Evolutionary conservation across 2,329 filamentous ascomycete species (phyloP).

Genomic region (Cladosporium sp.): DNA sequence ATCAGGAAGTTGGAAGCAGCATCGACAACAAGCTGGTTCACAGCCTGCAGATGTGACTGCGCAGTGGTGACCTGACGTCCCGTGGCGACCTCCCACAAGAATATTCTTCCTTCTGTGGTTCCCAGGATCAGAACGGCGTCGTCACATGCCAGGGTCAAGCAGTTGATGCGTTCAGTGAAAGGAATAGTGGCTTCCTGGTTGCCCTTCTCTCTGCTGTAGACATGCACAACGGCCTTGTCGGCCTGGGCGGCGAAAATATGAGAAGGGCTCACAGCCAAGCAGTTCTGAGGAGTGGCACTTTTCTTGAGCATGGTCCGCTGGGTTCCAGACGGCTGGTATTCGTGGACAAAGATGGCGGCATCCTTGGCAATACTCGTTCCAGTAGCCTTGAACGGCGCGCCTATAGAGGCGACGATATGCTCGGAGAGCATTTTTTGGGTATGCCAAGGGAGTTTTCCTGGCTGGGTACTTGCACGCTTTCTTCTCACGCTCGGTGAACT

Average conservation of each 20-base stretch:
- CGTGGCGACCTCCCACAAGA: slow-evolving; percentile 85
- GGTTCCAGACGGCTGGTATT: slow-evolving; percentile 71
- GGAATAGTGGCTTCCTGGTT: slow-evolving; percentile 86
- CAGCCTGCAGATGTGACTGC: slow-evolving; percentile 72
- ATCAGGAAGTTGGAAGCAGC: slow-evolving; percentile 69
- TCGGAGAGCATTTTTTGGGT: slow-evolving; percentile 44
- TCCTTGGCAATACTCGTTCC: slow-evolving; percentile 61
- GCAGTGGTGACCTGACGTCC: slow-evolving; percentile 72
- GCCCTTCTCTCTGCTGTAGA: slow-evolving; percentile 78
- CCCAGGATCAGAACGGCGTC: slow-evolving; percentile 69
- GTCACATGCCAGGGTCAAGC: slow-evolving; percentile 66
- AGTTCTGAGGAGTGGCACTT: slow-evolving; percentile 73
- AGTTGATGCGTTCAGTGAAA: slow-evolving; percentile 81
- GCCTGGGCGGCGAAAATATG: slow-evolving; percentile 90
- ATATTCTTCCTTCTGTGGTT: slow-evolving; percentile 77
- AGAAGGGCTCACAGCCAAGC: slow-evolving; percentile 71
- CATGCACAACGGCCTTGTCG: slow-evolving; percentile 87
- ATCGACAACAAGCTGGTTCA: slow-evolving; percentile 69
- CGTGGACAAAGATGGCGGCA: slow-evolving; percentile 81
- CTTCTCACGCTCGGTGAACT: background rate
- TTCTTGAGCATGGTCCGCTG: slow-evolving; percentile 84
- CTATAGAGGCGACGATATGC: slow-evolving; percentile 47
- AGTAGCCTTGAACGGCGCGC: slow-evolving; percentile 38
- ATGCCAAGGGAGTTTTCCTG: background rate
- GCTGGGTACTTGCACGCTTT: background rate